These are phyloP conservation scores for Camelina laxa DNA, from an alignment of 345 rosid species.

Conservation along the genomic window DNA sequence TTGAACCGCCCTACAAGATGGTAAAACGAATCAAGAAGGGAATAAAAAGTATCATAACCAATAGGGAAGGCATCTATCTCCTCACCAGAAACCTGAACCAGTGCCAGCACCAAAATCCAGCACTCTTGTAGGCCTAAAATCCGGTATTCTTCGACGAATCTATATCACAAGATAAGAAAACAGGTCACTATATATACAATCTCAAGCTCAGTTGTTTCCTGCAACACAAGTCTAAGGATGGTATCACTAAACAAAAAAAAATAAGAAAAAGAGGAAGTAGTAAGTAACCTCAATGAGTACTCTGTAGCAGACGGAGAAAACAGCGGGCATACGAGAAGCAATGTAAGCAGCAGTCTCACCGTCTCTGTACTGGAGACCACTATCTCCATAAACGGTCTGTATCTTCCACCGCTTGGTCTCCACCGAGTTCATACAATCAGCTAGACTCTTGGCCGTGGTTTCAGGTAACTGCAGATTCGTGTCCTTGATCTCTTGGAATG, in stretches of 20 bases:
- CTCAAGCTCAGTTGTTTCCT: background rate
- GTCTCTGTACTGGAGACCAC: constrained; percentile 74
- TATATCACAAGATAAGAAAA: constrained; percentile 21
- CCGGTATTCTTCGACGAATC: constrained; percentile 80
- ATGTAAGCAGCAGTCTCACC: constrained; percentile 88
- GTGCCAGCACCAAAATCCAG: constrained; percentile 97
- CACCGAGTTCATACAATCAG: constrained; percentile 80
- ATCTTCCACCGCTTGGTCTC: constrained; percentile 90
- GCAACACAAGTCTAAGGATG: no score
- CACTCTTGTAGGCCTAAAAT: constrained; percentile 68
- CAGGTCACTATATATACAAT: background rate
- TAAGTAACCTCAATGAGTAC: constrained; percentile 71
- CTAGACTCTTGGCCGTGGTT: constrained; percentile 67
- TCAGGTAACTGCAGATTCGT: constrained; percentile 57
- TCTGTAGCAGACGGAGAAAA: constrained; percentile 82
- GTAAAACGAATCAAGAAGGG: constrained; percentile 15
- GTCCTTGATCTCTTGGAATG: constrained; percentile 71
- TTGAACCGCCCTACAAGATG: constrained; percentile 66
- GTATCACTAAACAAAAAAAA: background rate
- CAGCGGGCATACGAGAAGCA: constrained; percentile 98
- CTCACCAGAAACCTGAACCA: constrained; percentile 95
- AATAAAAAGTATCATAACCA: background rate
- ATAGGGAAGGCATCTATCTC: background rate
- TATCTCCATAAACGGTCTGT: constrained; percentile 81
- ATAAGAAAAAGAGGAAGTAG: background rate